Percentiles rank a stretch among this genome's conserved stretches.
Conservation (phyloP, 257 asterid species). For the Plantago ovata region DNA sequence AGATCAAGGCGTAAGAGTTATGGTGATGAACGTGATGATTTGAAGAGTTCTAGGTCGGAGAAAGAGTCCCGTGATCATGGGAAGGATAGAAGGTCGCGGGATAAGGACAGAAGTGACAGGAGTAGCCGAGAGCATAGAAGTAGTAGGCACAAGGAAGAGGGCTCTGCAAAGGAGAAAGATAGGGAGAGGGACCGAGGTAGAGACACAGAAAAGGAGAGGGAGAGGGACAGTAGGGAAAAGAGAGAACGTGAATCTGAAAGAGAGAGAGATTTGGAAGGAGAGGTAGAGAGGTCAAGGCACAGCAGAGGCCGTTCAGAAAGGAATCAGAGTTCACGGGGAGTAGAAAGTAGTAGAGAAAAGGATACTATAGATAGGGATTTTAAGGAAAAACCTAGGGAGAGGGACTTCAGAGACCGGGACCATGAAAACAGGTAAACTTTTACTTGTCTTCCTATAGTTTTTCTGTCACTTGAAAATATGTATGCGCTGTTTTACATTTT, state of each 20-base stretch:
- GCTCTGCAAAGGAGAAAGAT: constrained; percentile 32
- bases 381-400: constrained; percentile 34
- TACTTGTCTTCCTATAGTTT: background rate
- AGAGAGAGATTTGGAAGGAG: constrained; percentile 39
- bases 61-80: constrained; percentile 37
- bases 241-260: constrained; percentile 42
- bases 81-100: constrained; percentile 36
- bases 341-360: constrained; percentile 36
- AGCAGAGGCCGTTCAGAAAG: constrained; percentile 38
- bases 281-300: constrained; percentile 36
- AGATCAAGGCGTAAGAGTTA: constrained; percentile 43
- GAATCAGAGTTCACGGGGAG: constrained; percentile 28
- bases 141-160: constrained; percentile 28
- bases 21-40: constrained; percentile 32
- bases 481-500: background rate
- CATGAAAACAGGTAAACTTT: constrained; percentile 46
- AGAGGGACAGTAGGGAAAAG: constrained; percentile 34
- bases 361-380: constrained; percentile 33
- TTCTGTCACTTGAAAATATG: background rate
- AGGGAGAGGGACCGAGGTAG: constrained; percentile 16
- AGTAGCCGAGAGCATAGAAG: constrained; percentile 10
- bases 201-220: constrained; percentile 30
- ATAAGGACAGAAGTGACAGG: constrained; percentile 24
- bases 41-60: constrained; percentile 37
- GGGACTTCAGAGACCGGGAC: constrained; percentile 34